Evolutionary conservation across 805 yeast genomes (phyloP), one percentile per base, ranked within the genome.

Genomic region (Saccharomycopsis synnaedendra): DNA sequence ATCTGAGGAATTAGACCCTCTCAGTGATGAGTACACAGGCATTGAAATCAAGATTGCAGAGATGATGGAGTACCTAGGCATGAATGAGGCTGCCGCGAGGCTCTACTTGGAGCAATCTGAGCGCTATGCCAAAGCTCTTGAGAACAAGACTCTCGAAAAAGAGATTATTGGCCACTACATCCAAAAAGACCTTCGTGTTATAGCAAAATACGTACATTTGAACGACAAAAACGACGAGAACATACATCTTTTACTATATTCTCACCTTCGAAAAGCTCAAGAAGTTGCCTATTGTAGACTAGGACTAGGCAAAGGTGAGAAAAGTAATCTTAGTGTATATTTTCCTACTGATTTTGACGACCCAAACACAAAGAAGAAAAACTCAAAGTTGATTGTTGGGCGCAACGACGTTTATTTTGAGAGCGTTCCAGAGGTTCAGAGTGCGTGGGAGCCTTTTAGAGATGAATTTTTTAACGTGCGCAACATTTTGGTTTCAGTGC

Each of bases 21-120:
- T 83, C 33, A 70, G 78, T 48, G 93, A 86, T 58, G 90, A 85
- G 58, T 89, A 85, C 61, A 89, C 97, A 0, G 96, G 97, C 0
- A 76, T 90, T 46, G 95, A 89, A 58, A 69, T 90, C 61, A 86
- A 89, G 58, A 68, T 86, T 35, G 95, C 83, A 7, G 95, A 88
- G 58, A 82, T 87, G 87, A 85, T 78, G 59, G 95, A 86, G 57
- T 70, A 80, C 39, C 62, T 87, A 55, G 72, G 70, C 27, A 71
- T 75, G 77, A 54, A 58, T 33, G 75, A 75, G 9, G 83, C 82
- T 45, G 94, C 95, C 0, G 69, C 75, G 36, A 69, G 71, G 53
- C 64, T 85, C 5, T 88, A 85, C 62, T 68, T 76, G 48, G 90
- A 84, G 56, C 66, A 85, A 43, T 75, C 80, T 9, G 70, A 79